Percentiles rank a stretch among this genome's conserved stretches.
Conservation (phyloP, 345 rosid genomes). For the Syzygium grande region DNA sequence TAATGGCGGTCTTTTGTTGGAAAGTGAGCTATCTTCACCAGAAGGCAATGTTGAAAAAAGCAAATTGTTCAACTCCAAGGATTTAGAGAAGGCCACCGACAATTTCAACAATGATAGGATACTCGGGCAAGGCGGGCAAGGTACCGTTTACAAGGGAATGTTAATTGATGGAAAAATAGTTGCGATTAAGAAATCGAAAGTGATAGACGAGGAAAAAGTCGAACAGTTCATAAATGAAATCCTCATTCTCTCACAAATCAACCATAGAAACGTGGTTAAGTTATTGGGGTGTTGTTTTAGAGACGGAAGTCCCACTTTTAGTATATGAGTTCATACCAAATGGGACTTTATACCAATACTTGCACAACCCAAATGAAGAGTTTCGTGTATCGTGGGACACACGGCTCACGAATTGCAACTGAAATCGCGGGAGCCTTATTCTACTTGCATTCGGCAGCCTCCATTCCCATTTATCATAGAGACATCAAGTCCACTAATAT, state of each 20-base stretch:
- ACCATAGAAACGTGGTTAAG: background rate
- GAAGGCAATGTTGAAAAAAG: background rate
- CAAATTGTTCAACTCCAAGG: background rate
- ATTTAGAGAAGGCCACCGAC: too few species aligned
- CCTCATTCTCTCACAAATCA: background rate
- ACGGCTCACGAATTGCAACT: background rate
- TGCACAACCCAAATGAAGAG: background rate
- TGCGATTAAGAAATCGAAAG: background rate
- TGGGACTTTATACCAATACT: background rate
- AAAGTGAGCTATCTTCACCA: background rate
- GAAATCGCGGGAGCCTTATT: background rate
- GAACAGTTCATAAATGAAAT: background rate
- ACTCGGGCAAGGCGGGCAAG: background rate
- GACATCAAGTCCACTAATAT: background rate
- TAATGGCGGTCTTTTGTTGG: background rate
- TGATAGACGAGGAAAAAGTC: background rate
- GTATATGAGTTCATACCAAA: conserved; percentile 1
- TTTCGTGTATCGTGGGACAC: background rate
- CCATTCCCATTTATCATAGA: background rate
- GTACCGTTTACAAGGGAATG: background rate
- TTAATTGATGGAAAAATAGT: background rate
- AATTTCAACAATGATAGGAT: background rate
- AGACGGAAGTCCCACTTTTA: background rate
- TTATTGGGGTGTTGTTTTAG: background rate
- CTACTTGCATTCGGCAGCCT: conserved; percentile 4